Percentiles rank a stretch among this genome's conserved stretches.
phyloP scores from a whole-genome alignment of 352 stramenopile species.

The Phytophthora lateralis region DNA sequence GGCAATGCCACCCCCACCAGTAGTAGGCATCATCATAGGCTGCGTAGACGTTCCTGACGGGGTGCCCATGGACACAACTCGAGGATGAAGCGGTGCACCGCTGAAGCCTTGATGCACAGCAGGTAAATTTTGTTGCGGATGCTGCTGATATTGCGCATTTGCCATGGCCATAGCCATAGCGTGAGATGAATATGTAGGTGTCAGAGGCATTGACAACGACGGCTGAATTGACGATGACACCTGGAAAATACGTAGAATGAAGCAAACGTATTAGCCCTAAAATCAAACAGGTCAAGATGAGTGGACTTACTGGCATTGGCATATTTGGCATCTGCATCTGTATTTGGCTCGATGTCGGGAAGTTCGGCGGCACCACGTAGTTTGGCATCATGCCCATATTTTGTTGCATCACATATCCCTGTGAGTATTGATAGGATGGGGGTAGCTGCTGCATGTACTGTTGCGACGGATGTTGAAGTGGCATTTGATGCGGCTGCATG shows the following conservation, averaged over 20 bases:
- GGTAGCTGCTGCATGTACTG: constrained; percentile 33
- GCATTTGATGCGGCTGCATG: constrained; percentile 31
- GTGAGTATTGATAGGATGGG: constrained; percentile 39
- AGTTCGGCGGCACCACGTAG: constrained; percentile 56
- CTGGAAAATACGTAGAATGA: constrained; percentile 21
- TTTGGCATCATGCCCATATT: constrained; percentile 50
- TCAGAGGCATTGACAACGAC: constrained; percentile 35
- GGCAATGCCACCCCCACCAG: constrained; percentile 21
- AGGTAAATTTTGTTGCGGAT: constrained; percentile 21
- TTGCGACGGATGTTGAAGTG: constrained; percentile 17
- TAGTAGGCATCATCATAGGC: constrained; percentile 16
- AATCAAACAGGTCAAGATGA: neutral
- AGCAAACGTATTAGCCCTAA: constrained; percentile 4
- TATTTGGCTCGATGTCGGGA: constrained; percentile 40
- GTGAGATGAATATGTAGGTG: constrained; percentile 40
- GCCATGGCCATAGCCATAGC: constrained; percentile 42
- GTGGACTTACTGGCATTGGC: constrained; percentile 36
- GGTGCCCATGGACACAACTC: constrained; percentile 25
- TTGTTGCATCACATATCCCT: constrained; percentile 51
- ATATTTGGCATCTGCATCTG: constrained; percentile 46
- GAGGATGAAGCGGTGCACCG: constrained; percentile 43
- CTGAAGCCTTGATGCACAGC: constrained; percentile 44
- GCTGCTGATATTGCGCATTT: constrained; percentile 39
- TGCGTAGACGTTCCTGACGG: constrained; percentile 30
- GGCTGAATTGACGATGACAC: constrained; percentile 34